Evolutionary conservation across 371 early-diverging fungal species (phyloP).

Genomic region (Blyttiomyces sp.): DNA sequence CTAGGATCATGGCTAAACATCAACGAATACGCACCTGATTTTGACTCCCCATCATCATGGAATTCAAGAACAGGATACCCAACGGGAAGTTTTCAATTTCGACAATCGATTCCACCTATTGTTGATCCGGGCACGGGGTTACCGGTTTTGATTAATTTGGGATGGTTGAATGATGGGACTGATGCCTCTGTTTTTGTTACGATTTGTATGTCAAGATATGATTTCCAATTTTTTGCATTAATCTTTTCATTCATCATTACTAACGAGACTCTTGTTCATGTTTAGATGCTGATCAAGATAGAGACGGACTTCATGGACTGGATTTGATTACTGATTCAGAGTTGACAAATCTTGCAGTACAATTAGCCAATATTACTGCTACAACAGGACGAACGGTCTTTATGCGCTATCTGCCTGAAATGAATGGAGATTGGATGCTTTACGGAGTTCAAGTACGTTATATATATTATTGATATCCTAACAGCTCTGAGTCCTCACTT

Average conservation of each 20-base stretch:
- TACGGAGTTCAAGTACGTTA: slow-evolving; percentile 4
- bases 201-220: slow-evolving; percentile 4
- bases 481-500: background rate
- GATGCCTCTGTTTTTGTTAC: slow-evolving; percentile 18
- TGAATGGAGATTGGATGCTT: slow-evolving; percentile 14
- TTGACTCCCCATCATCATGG: background rate
- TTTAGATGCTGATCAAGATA: background rate
- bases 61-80: background rate
- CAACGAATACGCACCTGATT: background rate
- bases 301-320: background rate
- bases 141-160: background rate
- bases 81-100: background rate
- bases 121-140: background rate
- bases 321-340: slow-evolving; percentile 6
- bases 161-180: slow-evolving; percentile 13
- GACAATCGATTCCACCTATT: background rate
- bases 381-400: background rate
- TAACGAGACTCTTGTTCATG: background rate
- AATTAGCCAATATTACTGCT: background rate
- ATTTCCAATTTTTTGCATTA: background rate
- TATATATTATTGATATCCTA: too few relatives aligned
- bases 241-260: background rate
- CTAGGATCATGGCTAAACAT: background rate
- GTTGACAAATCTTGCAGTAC: background rate
- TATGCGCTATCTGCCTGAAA: slow-evolving; percentile 8